Evolutionary conservation across 257 asterid genomes (phyloP).

Genomic region (Solanum chiquidenum): DNA sequence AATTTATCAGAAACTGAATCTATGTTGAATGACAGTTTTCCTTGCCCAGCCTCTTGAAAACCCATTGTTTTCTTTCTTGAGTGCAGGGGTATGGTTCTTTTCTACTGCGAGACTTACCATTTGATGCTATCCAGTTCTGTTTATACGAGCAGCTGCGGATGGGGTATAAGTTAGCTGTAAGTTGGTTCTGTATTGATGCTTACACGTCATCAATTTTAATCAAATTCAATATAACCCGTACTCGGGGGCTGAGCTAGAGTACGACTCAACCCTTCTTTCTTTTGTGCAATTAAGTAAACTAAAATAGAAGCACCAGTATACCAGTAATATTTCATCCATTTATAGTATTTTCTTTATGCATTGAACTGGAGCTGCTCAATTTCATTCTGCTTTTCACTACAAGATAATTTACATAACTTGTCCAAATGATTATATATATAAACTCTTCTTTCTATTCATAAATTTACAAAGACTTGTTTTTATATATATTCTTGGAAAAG

Average conservation of each 20-base stretch:
- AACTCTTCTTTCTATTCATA: neutral
- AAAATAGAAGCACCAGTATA: neutral
- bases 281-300: neutral
- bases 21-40: neutral
- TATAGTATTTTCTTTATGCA: neutral
- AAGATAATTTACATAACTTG: neutral
- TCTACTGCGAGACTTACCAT: slow-evolving; percentile 60
- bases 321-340: neutral
- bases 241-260: neutral
- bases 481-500: neutral
- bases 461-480: neutral
- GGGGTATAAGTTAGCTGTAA: slow-evolving; percentile 61
- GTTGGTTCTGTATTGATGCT: slow-evolving; percentile 3
- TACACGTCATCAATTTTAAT: neutral
- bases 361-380: neutral
- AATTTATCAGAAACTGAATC: neutral
- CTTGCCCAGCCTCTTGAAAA: neutral
- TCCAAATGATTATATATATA: neutral
- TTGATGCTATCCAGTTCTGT: slow-evolving; percentile 69
- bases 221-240: neutral
- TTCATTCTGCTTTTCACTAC: neutral
- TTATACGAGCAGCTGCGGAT: slow-evolving; percentile 56
- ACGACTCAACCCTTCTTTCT: neutral
- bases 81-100: slow-evolving; percentile 66
- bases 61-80: neutral